Evolutionary conservation across 495 filamentous ascomycete species (phyloP).

Genomic region (Xylaria palmicola): DNA sequence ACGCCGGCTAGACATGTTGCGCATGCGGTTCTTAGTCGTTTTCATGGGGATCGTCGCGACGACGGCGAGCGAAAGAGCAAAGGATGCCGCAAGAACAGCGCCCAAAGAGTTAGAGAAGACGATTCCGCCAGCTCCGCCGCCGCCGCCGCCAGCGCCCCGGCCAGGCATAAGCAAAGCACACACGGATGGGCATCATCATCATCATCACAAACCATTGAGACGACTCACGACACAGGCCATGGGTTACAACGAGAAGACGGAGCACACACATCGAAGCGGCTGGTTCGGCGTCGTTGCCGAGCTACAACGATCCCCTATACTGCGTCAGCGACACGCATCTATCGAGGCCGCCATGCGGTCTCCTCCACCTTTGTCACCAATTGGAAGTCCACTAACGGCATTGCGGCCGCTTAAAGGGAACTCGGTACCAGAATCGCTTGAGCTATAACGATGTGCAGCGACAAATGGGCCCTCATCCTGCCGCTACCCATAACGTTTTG

Average conservation of each 20-base stretch:
- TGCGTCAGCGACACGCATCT: conserved; percentile 51
- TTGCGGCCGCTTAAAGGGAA: neutral
- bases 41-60: conserved; percentile 54
- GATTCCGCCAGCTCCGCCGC: conserved; percentile 14
- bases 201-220: conserved; percentile 38
- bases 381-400: conserved; percentile 20
- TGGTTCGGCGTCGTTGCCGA: conserved; percentile 56
- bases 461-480: neutral
- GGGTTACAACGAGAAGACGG: conserved; percentile 39
- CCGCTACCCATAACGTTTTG: neutral
- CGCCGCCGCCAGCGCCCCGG: conserved; percentile 27
- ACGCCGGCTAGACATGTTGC: conserved; percentile 58
- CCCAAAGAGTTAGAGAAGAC: conserved; percentile 36
- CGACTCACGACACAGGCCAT: conserved; percentile 46
- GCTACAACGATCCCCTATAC: conserved; percentile 49
- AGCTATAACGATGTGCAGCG: neutral
- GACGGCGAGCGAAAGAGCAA: conserved; percentile 31
- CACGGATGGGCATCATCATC: conserved; percentile 35
- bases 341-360: conserved; percentile 49
- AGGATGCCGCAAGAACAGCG: conserved; percentile 25
- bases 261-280: conserved; percentile 39
- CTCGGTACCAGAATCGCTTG: conserved; percentile 4
- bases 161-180: conserved; percentile 36
- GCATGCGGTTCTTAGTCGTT: conserved; percentile 58
- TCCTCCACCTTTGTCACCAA: conserved; percentile 23